Conservation (phyloP, 306 rosid species). For the Fagus crenata region DNA sequence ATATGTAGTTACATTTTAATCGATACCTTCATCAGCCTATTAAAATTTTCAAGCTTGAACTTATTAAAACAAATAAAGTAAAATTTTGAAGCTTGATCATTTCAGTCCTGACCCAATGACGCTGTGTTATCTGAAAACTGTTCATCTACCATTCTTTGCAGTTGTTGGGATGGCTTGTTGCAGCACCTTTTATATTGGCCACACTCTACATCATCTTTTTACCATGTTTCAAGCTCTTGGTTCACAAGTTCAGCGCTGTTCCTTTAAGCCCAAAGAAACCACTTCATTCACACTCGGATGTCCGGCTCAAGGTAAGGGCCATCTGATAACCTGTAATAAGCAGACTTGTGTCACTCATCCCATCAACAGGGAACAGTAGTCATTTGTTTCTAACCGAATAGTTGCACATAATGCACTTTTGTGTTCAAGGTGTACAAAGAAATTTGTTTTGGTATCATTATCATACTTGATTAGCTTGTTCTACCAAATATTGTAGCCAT, state of each 20-base stretch:
- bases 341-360: slow-evolving; percentile 9
- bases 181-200: slow-evolving; percentile 65
- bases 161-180: slow-evolving; percentile 86
- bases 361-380: neutral
- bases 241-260: slow-evolving; percentile 56
- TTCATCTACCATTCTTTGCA: slow-evolving; percentile 37
- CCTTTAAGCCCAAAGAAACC: slow-evolving; percentile 62
- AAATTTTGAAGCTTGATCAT: slow-evolving; percentile 5
- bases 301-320: slow-evolving; percentile 60
- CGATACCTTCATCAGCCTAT: neutral
- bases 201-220: slow-evolving; percentile 44
- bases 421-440: neutral
- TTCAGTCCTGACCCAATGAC: slow-evolving; percentile 14
- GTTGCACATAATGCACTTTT: slow-evolving; percentile 18
- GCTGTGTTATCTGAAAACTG: neutral
- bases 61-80: neutral
- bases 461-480: neutral
- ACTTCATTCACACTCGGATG: slow-evolving; percentile 45
- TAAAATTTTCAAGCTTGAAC: neutral
- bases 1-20: neutral
- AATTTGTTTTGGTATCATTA: neutral
- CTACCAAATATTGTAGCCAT: neutral
- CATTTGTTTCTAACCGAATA: slow-evolving; percentile 10
- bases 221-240: slow-evolving; percentile 73
- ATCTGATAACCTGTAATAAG: slow-evolving; percentile 37